These are phyloP conservation scores for Fusarium nematophilum DNA, from an alignment of 2,329 filamentous ascomycete genomes.

Conservation along the genomic window DNA sequence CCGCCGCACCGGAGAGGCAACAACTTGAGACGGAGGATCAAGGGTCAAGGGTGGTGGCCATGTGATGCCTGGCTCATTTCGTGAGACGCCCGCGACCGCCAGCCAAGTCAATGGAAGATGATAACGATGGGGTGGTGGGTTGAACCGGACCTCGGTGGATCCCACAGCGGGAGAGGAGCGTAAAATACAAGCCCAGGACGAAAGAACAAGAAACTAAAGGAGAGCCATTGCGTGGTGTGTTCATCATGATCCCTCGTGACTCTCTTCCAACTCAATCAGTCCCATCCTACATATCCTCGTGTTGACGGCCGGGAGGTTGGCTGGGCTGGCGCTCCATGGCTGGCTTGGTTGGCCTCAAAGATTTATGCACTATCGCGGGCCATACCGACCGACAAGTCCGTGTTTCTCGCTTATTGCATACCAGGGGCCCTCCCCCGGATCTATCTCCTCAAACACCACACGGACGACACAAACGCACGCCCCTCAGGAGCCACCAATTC, in stretches of 20 bases:
- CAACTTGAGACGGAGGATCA: conserved; percentile 15
- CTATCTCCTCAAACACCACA: conserved; percentile 13
- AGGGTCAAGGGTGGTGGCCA: conserved; percentile 20
- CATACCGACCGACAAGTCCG: neutral
- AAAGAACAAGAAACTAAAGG: conserved; percentile 8
- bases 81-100: neutral
- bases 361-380: conserved; percentile 13
- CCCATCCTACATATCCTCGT: conserved; percentile 5
- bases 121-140: conserved; percentile 26
- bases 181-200: no score
- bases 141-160: conserved; percentile 16
- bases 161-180: no score
- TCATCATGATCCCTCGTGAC: conserved; percentile 33
- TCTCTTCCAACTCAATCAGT: no score
- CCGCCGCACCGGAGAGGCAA: conserved; percentile 21
- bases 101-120: neutral
- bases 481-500: no score
- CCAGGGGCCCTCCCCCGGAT: conserved; percentile 12
- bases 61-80: conserved; percentile 27
- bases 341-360: conserved; percentile 31
- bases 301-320: neutral
- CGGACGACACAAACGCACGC: conserved; percentile 16
- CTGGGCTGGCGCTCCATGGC: no score
- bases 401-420: conserved; percentile 28
- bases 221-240: conserved; percentile 21